Conservation (phyloP, 176 grass and related monocot genomes). For the Oryza rufipogon region DNA sequence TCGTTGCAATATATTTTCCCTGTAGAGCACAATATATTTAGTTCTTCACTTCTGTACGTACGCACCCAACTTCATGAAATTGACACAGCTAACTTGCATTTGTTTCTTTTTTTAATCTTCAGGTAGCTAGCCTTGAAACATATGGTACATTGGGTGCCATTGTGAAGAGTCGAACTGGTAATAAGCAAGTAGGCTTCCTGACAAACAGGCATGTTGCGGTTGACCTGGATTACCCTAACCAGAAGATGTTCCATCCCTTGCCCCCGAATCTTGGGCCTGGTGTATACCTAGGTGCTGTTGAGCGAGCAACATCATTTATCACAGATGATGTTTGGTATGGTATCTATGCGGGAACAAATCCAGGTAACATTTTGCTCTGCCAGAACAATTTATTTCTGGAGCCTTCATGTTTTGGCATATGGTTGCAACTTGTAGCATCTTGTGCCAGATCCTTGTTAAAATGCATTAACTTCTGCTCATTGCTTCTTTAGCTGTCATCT, state of each 20-base stretch:
- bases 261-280: slow-evolving; percentile 97
- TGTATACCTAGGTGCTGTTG: slow-evolving; percentile 94
- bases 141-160: slow-evolving; percentile 97
- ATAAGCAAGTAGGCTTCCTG: slow-evolving; percentile 93
- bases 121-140: slow-evolving; percentile 97
- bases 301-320: slow-evolving; percentile 93
- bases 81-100: not conserved
- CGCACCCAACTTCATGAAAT: not conserved
- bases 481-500: not conserved
- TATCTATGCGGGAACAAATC: slow-evolving; percentile 92
- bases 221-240: slow-evolving; percentile 97
- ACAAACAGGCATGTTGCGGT: slow-evolving; percentile 95
- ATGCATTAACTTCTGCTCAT: not conserved
- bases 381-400: not conserved
- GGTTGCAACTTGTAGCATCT: not conserved
- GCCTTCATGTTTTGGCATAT: not conserved
- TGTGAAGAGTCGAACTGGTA: slow-evolving; percentile 90
- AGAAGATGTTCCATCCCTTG: slow-evolving; percentile 99
- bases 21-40: not conserved
- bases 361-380: slow-evolving; percentile 55
- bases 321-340: slow-evolving; percentile 99
- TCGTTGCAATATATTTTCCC: not conserved
- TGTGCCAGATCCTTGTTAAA: not conserved
- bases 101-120: slow-evolving; percentile 33
- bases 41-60: not conserved